Evolutionary conservation across 805 yeast species (phyloP).

Genomic region (Pichia heedii): DNA sequence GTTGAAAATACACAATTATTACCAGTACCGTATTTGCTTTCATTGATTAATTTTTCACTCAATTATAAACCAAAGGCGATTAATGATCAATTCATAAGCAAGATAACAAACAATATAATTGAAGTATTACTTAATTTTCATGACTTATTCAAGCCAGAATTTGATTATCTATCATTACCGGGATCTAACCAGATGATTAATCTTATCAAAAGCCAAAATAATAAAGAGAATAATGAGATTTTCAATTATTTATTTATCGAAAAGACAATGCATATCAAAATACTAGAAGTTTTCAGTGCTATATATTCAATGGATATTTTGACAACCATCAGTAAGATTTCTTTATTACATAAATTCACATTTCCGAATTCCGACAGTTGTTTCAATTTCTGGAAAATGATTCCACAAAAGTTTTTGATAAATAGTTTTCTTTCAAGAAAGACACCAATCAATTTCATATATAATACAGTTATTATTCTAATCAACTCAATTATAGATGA

Average conservation of each 20-base stretch:
- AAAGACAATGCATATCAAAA: constrained; percentile 35
- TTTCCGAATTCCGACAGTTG: constrained; percentile 9
- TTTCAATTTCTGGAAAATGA: constrained; percentile 27
- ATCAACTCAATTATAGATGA: constrained; percentile 31
- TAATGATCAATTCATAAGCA: constrained; percentile 28
- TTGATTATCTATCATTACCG: constrained; percentile 17
- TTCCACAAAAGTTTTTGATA: constrained; percentile 27
- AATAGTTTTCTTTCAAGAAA: constrained; percentile 38
- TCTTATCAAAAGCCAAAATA: constrained; percentile 3
- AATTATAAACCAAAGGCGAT: constrained; percentile 59
- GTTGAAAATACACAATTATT: constrained; percentile 17
- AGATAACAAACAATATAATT: constrained; percentile 21
- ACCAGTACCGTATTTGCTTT: constrained; percentile 51
- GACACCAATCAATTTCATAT: constrained; percentile 44
- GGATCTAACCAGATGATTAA: constrained; percentile 9
- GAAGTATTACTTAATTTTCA: constrained; percentile 19
- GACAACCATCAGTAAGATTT: constrained; percentile 34
- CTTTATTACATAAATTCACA: constrained; percentile 14
- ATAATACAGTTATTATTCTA: constrained; percentile 45
- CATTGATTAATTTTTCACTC: constrained; percentile 46
- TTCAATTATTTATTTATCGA: constrained; percentile 17
- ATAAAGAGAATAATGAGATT: constrained; percentile 10
- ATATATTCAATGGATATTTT: constrained; percentile 47
- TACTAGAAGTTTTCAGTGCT: constrained; percentile 43
- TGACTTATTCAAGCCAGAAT: constrained; percentile 23